Percentiles rank a stretch among this genome's conserved stretches.
These are phyloP conservation scores for Escovopsis sp. DNA, from an alignment of 2,329 filamentous ascomycete genomes.

Conservation along the genomic window DNA sequence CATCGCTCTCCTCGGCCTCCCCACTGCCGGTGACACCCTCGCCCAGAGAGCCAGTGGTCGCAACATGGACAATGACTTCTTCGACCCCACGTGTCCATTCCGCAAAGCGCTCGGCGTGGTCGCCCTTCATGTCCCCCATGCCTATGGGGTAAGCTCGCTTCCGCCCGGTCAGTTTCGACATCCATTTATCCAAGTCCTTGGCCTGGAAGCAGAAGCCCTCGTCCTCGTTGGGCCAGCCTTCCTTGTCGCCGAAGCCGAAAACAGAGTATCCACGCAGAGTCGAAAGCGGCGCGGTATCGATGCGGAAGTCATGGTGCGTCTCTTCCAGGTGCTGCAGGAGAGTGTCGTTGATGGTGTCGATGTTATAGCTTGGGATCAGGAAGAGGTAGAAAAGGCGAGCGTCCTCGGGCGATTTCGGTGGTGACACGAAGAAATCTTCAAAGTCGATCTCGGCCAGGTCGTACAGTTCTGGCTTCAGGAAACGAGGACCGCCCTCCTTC, in stretches of 20 bases:
- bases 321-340: constrained; percentile 80
- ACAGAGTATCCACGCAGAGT: constrained; percentile 74
- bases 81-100: constrained; percentile 69
- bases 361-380: constrained; percentile 83
- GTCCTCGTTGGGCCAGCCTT: constrained; percentile 82
- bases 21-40: constrained; percentile 65
- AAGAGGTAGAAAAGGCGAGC: constrained; percentile 67
- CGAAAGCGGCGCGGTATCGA: constrained; percentile 74
- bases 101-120: constrained; percentile 48
- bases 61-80: constrained; percentile 54
- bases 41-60: constrained; percentile 40
- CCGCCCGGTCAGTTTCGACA: constrained; percentile 81
- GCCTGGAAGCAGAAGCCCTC: constrained; percentile 92
- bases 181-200: constrained; percentile 82
- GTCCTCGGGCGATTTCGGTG: constrained; percentile 45
- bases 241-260: constrained; percentile 82
- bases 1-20: constrained; percentile 72
- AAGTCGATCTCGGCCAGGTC: constrained; percentile 81
- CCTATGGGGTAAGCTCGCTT: constrained; percentile 84
- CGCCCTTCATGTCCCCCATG: constrained; percentile 71
- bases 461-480: constrained; percentile 47
- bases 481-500: constrained; percentile 14
- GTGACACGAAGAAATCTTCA: constrained; percentile 78
- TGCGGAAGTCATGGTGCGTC: constrained; percentile 91
- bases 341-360: constrained; percentile 78